These are phyloP conservation scores for Cladosporium sp. DNA, from an alignment of 2,329 filamentous ascomycete species.

Conservation along the genomic window DNA sequence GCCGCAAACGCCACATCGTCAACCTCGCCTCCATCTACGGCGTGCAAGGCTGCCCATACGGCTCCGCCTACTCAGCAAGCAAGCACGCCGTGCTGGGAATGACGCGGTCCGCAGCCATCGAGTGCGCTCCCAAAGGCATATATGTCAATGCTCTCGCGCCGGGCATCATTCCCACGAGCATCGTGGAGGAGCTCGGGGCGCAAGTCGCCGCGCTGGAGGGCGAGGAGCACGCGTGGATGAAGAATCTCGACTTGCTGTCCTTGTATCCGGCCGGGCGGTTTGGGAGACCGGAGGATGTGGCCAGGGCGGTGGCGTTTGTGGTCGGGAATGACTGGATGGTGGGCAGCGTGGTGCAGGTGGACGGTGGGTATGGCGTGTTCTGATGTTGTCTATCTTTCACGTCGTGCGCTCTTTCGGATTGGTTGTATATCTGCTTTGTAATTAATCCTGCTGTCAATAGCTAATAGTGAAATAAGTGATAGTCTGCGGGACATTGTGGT, in stretches of 20 bases:
- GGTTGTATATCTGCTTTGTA: too few species aligned
- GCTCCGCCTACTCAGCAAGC: constrained; percentile 32
- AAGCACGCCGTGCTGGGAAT: constrained; percentile 42
- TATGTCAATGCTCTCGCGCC: constrained; percentile 24
- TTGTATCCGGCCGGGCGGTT: constrained; percentile 7
- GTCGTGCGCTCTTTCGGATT: too few species aligned
- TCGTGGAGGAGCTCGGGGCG: not conserved
- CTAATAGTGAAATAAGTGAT: too few species aligned
- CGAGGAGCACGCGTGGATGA: not conserved
- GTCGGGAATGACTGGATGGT: constrained; percentile 11
- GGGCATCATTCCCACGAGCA: constrained; percentile 18
- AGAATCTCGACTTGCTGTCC: not conserved
- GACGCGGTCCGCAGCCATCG: constrained; percentile 33
- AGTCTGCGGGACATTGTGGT: too few species aligned
- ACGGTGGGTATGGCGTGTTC: not conserved
- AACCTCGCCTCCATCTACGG: constrained; percentile 39
- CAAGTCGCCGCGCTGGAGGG: constrained; percentile 1
- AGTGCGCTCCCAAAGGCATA: constrained; percentile 17
- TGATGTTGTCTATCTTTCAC: too few species aligned
- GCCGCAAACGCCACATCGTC: constrained; percentile 35
- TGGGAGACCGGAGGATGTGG: constrained; percentile 3
- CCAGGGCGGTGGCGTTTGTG: constrained; percentile 8
- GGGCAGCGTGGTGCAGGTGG: constrained; percentile 1
- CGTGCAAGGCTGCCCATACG: constrained; percentile 37
- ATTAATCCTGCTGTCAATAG: too few species aligned